These are phyloP conservation scores for Pseudogymnoascus pannorum DNA, from an alignment of 2,329 filamentous ascomycete species.

Conservation along the genomic window DNA sequence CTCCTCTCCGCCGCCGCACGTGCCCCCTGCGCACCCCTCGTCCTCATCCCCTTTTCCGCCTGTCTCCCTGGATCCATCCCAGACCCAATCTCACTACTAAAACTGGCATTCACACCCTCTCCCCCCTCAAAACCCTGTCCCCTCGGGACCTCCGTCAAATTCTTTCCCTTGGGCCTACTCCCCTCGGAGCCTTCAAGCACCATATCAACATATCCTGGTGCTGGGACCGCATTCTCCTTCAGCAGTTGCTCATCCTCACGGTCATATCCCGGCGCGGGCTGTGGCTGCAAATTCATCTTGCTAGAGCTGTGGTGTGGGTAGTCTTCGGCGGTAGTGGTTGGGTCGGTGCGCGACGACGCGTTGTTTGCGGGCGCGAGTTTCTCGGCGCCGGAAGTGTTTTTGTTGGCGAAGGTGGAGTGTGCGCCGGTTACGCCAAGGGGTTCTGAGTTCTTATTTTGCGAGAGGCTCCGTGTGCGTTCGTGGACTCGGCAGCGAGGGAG, in stretches of 20 bases:
- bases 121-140: slow-evolving; percentile 18
- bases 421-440: slow-evolving; percentile 41
- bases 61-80: slow-evolving; percentile 40
- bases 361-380: slow-evolving; percentile 35
- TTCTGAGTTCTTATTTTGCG: slow-evolving; percentile 48
- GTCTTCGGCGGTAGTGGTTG: slow-evolving; percentile 11
- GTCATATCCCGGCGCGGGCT: slow-evolving; percentile 9
- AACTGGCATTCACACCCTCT: slow-evolving; percentile 26
- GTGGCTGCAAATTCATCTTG: slow-evolving; percentile 11
- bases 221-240: slow-evolving; percentile 16
- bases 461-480: slow-evolving; percentile 52
- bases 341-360: slow-evolving; percentile 4
- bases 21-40: background rate
- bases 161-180: slow-evolving; percentile 22
- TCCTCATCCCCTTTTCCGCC: slow-evolving; percentile 32
- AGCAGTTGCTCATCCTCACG: slow-evolving; percentile 11
- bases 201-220: slow-evolving; percentile 23
- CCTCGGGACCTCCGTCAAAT: slow-evolving; percentile 24
- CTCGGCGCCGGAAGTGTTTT: slow-evolving; percentile 45
- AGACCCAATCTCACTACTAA: slow-evolving; percentile 37
- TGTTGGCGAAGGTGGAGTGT: slow-evolving; percentile 50
- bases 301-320: slow-evolving; percentile 10
- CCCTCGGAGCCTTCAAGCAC: slow-evolving; percentile 6
- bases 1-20: background rate
- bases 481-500: slow-evolving; percentile 71